Percentiles rank a stretch among this genome's conserved stretches.
Conservation (phyloP, 192 early-diverging fungal genomes). For the Geranomyces variabilis region DNA sequence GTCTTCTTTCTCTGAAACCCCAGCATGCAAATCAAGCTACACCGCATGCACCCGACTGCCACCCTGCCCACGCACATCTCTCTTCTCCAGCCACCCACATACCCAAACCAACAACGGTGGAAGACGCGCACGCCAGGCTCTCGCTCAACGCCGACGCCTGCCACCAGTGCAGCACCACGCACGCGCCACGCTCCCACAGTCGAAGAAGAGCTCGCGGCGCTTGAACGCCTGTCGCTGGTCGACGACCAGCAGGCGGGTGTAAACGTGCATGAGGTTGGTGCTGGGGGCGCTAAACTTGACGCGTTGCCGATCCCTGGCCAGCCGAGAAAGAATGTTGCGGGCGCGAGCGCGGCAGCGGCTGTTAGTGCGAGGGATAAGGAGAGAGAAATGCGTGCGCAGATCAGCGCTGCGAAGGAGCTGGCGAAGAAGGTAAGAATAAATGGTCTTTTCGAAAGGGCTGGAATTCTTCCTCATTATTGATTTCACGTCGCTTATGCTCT, state of each 20-base stretch:
- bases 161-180: background rate
- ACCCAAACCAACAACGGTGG: constrained; percentile 17
- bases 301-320: constrained; percentile 42
- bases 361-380: constrained; percentile 11
- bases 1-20: no score
- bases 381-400: background rate
- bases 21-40: constrained; percentile 56
- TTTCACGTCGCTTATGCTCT: background rate
- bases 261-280: background rate
- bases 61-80: constrained; percentile 45
- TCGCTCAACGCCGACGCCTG: background rate
- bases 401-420: constrained; percentile 13
- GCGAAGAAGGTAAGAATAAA: constrained; percentile 14
- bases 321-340: constrained; percentile 34
- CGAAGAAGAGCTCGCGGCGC: constrained; percentile 8
- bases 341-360: background rate
- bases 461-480: background rate
- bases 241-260: background rate
- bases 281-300: background rate
- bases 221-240: background rate
- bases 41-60: constrained; percentile 51
- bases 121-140: background rate
- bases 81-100: constrained; percentile 44
- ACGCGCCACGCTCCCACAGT: background rate
- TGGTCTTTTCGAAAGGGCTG: background rate